These are phyloP conservation scores for Phytophthora syringae DNA, from an alignment of 352 stramenopile species.

Conservation along the genomic window DNA sequence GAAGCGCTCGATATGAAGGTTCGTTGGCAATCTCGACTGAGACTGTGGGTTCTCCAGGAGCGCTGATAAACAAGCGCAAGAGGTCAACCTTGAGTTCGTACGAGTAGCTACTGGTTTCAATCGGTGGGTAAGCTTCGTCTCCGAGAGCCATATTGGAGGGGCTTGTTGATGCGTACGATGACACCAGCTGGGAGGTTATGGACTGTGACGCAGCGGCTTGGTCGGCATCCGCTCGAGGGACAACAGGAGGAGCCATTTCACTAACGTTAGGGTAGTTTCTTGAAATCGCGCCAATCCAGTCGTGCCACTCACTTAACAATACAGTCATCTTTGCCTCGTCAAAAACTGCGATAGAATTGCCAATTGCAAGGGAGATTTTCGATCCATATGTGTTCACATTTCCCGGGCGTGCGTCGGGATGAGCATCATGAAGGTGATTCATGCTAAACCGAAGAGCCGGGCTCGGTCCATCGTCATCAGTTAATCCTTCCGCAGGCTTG, in stretches of 20 bases:
- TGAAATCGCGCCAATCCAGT: constrained; percentile 66
- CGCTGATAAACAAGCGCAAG: constrained; percentile 76
- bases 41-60: constrained; percentile 39
- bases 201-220: constrained; percentile 17
- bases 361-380: constrained; percentile 71
- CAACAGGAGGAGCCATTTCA: constrained; percentile 22
- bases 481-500: constrained; percentile 6
- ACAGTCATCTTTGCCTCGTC: constrained; percentile 75
- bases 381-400: constrained; percentile 72
- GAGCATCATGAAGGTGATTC: constrained; percentile 70
- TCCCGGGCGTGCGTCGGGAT: constrained; percentile 58
- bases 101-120: constrained; percentile 55
- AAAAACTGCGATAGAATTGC: constrained; percentile 75
- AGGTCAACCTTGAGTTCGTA: constrained; percentile 80
- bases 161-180: constrained; percentile 46
- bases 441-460: constrained; percentile 62
- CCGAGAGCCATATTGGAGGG: constrained; percentile 37
- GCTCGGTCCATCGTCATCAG: constrained; percentile 10
- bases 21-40: constrained; percentile 43
- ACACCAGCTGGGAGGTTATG: constrained; percentile 32
- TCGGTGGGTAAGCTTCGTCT: constrained; percentile 25
- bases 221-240: constrained; percentile 29
- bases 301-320: constrained; percentile 66
- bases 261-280: constrained; percentile 50
- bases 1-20: constrained; percentile 71